phyloP scores from a whole-genome alignment of 2,329 filamentous ascomycete genomes.

The Hawksworthiomyces lignivorus region DNA sequence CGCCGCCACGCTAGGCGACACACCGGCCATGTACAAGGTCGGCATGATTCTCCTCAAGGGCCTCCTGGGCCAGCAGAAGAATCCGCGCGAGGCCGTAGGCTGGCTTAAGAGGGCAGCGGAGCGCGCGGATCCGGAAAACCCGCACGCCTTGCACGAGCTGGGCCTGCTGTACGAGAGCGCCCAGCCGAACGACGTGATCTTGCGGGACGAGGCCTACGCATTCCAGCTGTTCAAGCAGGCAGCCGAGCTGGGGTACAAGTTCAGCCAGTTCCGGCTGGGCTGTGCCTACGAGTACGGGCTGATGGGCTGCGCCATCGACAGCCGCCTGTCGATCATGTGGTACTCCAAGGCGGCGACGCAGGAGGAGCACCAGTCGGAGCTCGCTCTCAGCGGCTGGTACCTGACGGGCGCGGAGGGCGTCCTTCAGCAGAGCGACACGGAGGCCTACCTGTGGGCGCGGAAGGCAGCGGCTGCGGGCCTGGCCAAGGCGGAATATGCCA shows the following conservation, averaged over 20 bases:
- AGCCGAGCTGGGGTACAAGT: conserved; percentile 86
- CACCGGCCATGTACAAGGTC: conserved; percentile 95
- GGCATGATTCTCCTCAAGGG: conserved; percentile 95
- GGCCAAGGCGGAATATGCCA: conserved; percentile 92
- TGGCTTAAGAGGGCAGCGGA: conserved; percentile 95
- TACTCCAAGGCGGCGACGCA: conserved; percentile 87
- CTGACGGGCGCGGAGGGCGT: conserved; percentile 84
- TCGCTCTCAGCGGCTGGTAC: conserved; percentile 86
- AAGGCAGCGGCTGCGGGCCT: conserved; percentile 85
- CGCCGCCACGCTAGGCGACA: conserved; percentile 81
- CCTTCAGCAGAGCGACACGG: conserved; percentile 83
- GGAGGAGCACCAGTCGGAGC: conserved; percentile 87
- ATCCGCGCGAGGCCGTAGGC: conserved; percentile 75
- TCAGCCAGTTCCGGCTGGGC: conserved; percentile 84
- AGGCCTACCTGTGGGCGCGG: conserved; percentile 93
- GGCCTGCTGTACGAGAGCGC: conserved; percentile 59
- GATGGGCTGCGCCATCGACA: conserved; percentile 74
- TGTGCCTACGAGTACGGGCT: conserved; percentile 84
- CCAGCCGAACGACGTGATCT: conserved; percentile 60
- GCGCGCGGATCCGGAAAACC: conserved; percentile 79
- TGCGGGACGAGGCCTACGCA: conserved; percentile 76
- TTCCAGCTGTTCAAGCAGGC: conserved; percentile 77
- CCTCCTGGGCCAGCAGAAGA: conserved; percentile 76
- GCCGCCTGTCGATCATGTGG: conserved; percentile 82
- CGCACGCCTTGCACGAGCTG: conserved; percentile 89